Evolutionary conservation across 345 rosid genomes (phyloP), one percentile per base, ranked within the genome.

Genomic region (Mangifera indica): DNA sequence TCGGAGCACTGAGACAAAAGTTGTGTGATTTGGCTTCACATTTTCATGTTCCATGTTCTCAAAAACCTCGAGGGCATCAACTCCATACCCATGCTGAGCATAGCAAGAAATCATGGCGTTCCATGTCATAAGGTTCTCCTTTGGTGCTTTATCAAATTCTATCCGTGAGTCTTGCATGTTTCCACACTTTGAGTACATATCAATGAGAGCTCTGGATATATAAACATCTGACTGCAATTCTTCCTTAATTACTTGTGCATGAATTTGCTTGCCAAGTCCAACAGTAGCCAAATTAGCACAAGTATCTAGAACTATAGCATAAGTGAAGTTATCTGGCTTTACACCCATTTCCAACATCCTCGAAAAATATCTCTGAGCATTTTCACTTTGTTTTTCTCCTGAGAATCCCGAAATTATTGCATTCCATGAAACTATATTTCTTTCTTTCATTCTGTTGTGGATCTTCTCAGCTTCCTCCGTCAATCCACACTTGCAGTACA

Each of bases 181-280:
- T 81, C 99, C 97, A 57, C 97, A 92, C 82, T 94, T 92, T 1
- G 98, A 89, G 85, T 94, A 92, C 98, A 92, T 92, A 71, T 95
- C 97, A 58, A 95, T 97, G 7, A 95, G 90, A 20, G 96, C 92
- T 84, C 98, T 95, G 80, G 86, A 81, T 72, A 92, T 88, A 69
- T 86, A 90, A 42, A 82, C 90, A 73, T 95, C 96, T 40, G 85
- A 83, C 64, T 87, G 93, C 83, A 90, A 49, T 70, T 89, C 85
- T 72, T 81, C 78, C 83, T 95, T 95, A 72, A 95, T 82, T 70
- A 89, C 84, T 67, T 87, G 93, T 63, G 85, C 91, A 75, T 95
- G 99, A 46, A 95, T 83, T 82, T 95, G 98, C 86, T 83, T 90
- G 29, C 98, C 97, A 51, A 92, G 89, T 73, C 92, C 87, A 45